Evolutionary conservation across 2,329 filamentous ascomycete species (phyloP), one percentile per base, ranked within the genome.

Genomic region (Grosmannia penicillata): DNA sequence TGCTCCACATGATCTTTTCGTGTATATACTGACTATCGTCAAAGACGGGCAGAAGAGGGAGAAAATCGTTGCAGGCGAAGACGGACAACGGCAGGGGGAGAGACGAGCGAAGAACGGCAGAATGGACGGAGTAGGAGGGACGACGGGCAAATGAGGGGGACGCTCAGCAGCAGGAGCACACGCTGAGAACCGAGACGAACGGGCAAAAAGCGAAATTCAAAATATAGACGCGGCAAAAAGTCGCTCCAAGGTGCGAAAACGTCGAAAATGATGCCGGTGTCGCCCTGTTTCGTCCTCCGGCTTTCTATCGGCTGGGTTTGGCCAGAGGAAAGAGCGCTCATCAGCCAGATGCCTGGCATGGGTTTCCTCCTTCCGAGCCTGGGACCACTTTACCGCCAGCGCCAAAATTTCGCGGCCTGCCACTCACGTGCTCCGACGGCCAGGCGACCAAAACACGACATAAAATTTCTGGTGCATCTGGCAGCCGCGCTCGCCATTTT

Each of bases 361-460:
- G 25, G 27, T 38, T 38, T 38, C 29, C n/a, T 36, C 26, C 19
- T 26, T 19, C 17, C 36, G 10, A 10, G 21, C 29, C 15, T 19
- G 22, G 36, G 36, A 8, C 22, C 28, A 32, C 36, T 26, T 32
- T 33, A 22, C 28, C 23, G 28, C 36, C 36, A n/a, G 28, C 28
- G 21, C 27, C 36, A 37, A 38, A 36, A 28, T 13, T 30, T 10
- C 10, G 17, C 24, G 29, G 29, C 18, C 29, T 10, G 14, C 19
- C 25, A n/a, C 34, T 38, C 36, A 38, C 36, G 36, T 38, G 36
- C 29, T 26, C 23, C 34, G 18, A 15, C n/a, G 11, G 11, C 9
- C 7, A 26, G 13, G 24, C 9, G 5, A 27, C 24, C 26, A 27
- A 9, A 34, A n/a, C n/a, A 19, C 14, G 15, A 18, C 3, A 19